Base-by-base conservation (phyloP, 179 eudicot genomes). In the Gypsophila paniculata region DNA sequence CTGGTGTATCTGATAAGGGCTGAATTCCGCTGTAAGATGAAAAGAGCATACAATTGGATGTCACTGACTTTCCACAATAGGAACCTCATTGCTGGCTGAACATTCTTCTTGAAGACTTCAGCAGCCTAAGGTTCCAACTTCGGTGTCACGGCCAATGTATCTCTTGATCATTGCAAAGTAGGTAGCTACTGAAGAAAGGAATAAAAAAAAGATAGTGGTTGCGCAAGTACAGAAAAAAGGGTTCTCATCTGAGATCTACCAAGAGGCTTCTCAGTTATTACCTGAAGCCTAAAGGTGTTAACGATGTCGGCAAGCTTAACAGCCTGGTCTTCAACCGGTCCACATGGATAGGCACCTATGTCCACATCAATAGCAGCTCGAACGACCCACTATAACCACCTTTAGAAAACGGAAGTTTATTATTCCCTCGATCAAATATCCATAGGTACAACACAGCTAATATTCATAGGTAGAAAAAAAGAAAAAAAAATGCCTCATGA, bases 311-410 rank as follows among this genome's bases (percentile, higher is more conserved):
- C 96, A 82, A n/a, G n/a, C n/a, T 88, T 87, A 5, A 74, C 83
- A 62, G 88, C 80, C 73, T 79, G 85, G 75, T 91, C 97, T 76
- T 90, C 90, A 70, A 87, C 92, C 48, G 85, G 88, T 70, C 87
- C 97, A 36, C 93, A 91, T 72, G 96, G 97, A 64, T 91, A 89
- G 70, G 96, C 96, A 79, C 96, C 96, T 69, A 90, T 87, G 69
- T 88, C 81, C 14, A 91, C 81, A 48, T 85, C 87, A 22, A 87
- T 81, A 12, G 89, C 85, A n/a, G n/a, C n/a, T n/a, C n/a, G n/a
- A n/a, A n/a, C n/a, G n/a, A n/a, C n/a, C n/a, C n/a, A 5, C 91
- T 70, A 77, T 46, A 10, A 5, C 15, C 0, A n/a, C 17, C 1
- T 58, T 6, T n/a, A n/a, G 5, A 18, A 49, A 6, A 29, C 11